phyloP scores from a whole-genome alignment of 1,284 basidiomycete species.

The Pseudozyma pruni region DNA sequence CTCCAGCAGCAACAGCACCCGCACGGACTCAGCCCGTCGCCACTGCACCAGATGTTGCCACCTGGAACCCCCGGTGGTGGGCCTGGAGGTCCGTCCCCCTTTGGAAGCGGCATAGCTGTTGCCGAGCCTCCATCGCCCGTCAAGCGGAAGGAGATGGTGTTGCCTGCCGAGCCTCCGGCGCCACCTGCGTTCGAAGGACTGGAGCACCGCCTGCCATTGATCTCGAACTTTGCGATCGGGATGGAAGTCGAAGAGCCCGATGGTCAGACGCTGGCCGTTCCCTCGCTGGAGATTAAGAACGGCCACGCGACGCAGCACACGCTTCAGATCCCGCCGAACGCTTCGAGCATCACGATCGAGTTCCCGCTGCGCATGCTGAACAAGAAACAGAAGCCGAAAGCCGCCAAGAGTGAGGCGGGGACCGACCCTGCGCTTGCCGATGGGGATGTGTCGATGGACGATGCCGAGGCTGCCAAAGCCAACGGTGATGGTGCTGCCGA shows the following conservation, averaged over 20 bases:
- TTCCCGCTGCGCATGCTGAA: constrained; percentile 34
- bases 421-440: constrained; percentile 7
- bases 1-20: constrained; percentile 19
- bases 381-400: constrained; percentile 2
- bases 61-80: constrained; percentile 8
- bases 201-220: constrained; percentile 30
- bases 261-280: constrained; percentile 15
- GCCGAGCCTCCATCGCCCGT: constrained; percentile 17
- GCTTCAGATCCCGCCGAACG: constrained; percentile 39
- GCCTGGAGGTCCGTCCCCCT: constrained; percentile 4
- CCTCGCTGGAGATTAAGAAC: constrained; percentile 33
- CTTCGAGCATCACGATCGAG: constrained; percentile 27
- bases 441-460: constrained; percentile 17
- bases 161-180: constrained; percentile 14
- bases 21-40: constrained; percentile 19
- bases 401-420: neutral
- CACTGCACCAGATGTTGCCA: constrained; percentile 21
- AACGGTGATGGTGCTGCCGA: constrained; percentile 6
- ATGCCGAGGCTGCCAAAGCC: neutral
- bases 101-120: constrained; percentile 12
- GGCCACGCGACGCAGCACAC: constrained; percentile 32
- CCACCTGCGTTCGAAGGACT: constrained; percentile 23
- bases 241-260: constrained; percentile 36
- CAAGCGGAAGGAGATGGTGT: constrained; percentile 29
- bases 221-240: constrained; percentile 31